Conservation (phyloP, 352 stramenopile species). For the Globisporangium uncinulatum region DNA sequence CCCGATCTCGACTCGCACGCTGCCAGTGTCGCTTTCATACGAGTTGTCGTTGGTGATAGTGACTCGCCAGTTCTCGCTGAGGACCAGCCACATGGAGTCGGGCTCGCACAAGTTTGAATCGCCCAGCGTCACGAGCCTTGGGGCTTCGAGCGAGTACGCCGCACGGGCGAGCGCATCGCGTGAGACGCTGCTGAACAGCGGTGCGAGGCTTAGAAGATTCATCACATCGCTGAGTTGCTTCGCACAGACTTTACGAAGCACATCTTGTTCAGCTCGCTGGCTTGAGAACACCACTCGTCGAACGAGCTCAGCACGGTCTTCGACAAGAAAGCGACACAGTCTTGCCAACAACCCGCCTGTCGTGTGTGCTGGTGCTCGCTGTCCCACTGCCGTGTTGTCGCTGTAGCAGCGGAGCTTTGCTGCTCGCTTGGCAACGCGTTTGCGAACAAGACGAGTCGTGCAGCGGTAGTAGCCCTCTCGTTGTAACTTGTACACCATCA, state of each 20-base stretch:
- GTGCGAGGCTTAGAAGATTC: constrained; percentile 2
- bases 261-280: constrained; percentile 7
- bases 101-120: not conserved
- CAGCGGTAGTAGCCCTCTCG: constrained; percentile 11
- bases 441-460: constrained; percentile 6
- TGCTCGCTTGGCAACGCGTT: constrained; percentile 3
- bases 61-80: not conserved
- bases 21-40: not conserved
- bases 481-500: constrained; percentile 15
- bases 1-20: no score
- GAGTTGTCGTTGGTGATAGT: not conserved
- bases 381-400: not conserved
- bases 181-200: constrained; percentile 3
- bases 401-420: constrained; percentile 1
- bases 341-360: constrained; percentile 16
- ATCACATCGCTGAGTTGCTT: constrained; percentile 9
- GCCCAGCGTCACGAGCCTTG: not conserved
- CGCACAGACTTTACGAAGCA: constrained; percentile 12
- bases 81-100: not conserved
- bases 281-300: constrained; percentile 25
- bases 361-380: constrained; percentile 5
- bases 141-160: not conserved
- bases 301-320: constrained; percentile 29
- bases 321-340: constrained; percentile 19
- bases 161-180: constrained; percentile 12